Percentiles rank a stretch among this genome's conserved stretches.
phyloP scores from a whole-genome alignment of 768 basidiomycete genomes.

The Polyporus arcularius region DNA sequence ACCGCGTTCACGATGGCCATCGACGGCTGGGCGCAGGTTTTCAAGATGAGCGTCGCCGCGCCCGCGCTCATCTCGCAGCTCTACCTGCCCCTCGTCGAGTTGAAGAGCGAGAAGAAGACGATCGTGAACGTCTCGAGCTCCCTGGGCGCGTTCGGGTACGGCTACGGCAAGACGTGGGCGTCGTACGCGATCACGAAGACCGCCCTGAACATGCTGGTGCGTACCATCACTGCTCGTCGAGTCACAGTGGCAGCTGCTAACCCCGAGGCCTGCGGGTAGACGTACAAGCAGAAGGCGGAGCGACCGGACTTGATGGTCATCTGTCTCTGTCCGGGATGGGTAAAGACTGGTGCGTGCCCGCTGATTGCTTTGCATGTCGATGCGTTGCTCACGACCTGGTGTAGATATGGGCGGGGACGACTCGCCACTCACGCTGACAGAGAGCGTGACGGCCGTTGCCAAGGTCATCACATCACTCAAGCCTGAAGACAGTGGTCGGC shows the following conservation, averaged over 20 bases:
- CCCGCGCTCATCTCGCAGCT: slow-evolving; percentile 36
- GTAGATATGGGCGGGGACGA: slow-evolving; percentile 15
- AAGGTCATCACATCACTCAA: slow-evolving; percentile 9
- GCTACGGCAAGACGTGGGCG: slow-evolving; percentile 18
- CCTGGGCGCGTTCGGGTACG: slow-evolving; percentile 33
- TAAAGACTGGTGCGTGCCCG: slow-evolving; percentile 37
- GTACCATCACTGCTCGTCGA: neutral
- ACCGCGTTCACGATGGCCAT: slow-evolving; percentile 28
- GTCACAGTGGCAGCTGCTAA: neutral
- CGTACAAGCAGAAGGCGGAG: slow-evolving; percentile 35
- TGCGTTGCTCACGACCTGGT: neutral
- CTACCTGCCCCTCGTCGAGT: slow-evolving; percentile 36
- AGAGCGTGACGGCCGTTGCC: slow-evolving; percentile 10
- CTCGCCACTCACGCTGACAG: slow-evolving; percentile 12
- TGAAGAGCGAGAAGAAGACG: slow-evolving; percentile 30
- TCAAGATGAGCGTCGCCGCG: slow-evolving; percentile 37
- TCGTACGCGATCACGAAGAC: slow-evolving; percentile 39
- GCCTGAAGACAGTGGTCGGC: slow-evolving; percentile 1
- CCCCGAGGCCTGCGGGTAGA: neutral
- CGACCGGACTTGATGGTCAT: slow-evolving; percentile 34
- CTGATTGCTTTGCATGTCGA: neutral
- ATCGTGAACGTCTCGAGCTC: slow-evolving; percentile 37
- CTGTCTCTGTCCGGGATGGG: slow-evolving; percentile 39
- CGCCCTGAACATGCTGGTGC: slow-evolving; percentile 39
- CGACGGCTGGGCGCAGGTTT: slow-evolving; percentile 23